A percentile compares a stretch with the other conserved stretches of the same genome.
Conservation (phyloP, 768 basidiomycete genomes). For the Russula emetica region DNA sequence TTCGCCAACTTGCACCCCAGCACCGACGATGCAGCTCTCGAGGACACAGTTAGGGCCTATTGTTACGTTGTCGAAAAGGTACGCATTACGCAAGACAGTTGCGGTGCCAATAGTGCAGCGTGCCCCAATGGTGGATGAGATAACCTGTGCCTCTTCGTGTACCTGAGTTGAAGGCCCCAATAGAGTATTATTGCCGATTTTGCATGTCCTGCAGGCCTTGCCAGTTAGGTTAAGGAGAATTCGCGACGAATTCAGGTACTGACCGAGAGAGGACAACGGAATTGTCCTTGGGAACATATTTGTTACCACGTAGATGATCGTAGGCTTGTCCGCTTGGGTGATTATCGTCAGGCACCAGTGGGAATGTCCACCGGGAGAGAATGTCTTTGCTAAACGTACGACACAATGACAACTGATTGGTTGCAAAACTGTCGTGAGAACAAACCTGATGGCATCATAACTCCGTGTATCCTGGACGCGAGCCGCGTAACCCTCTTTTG, state of each 20-base stretch:
- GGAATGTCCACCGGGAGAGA: conserved; percentile 90
- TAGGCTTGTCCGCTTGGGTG: conserved; percentile 79
- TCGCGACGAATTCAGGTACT: conserved; percentile 28
- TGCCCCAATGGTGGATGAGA: conserved; percentile 72
- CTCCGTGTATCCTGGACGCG: conserved; percentile 90
- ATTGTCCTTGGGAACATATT: conserved; percentile 78
- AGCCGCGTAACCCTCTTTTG: conserved; percentile 86
- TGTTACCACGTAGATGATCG: conserved; percentile 82
- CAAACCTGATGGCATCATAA: conserved; percentile 83
- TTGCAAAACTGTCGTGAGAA: background rate
- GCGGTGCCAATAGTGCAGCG: conserved; percentile 69
- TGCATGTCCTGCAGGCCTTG: conserved; percentile 61
- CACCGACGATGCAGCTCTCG: conserved; percentile 75
- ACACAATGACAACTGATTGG: background rate
- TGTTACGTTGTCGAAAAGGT: conserved; percentile 74
- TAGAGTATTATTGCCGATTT: conserved; percentile 74
- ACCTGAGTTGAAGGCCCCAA: conserved; percentile 77
- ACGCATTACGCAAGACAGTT: conserved; percentile 66
- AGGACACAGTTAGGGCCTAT: conserved; percentile 72
- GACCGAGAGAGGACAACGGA: conserved; percentile 82
- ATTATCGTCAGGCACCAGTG: conserved; percentile 91
- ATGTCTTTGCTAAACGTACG: conserved; percentile 72
- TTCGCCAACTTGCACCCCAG: conserved; percentile 66
- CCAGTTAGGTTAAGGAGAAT: background rate
- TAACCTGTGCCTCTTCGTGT: conserved; percentile 59